These are phyloP conservation scores for Candida namnaoensis DNA, from an alignment of 805 yeast genomes.

Conservation along the genomic window DNA sequence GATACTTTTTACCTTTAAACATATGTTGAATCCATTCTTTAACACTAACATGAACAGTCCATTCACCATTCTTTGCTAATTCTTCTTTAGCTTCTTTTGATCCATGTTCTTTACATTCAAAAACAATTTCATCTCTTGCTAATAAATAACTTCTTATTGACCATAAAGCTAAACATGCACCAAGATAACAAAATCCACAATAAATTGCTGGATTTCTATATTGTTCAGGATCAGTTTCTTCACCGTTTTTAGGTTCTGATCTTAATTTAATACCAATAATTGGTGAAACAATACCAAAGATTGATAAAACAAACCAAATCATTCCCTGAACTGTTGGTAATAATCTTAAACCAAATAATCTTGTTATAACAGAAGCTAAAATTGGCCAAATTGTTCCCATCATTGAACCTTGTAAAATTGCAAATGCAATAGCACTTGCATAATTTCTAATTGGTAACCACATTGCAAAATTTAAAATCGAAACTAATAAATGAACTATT, in stretches of 20 bases:
- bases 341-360: slow-evolving; percentile 45
- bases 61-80: slow-evolving; percentile 8
- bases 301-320: slow-evolving; percentile 45
- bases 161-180: slow-evolving; percentile 31
- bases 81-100: slow-evolving; percentile 22
- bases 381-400: slow-evolving; percentile 61
- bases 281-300: slow-evolving; percentile 47
- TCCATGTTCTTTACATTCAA: slow-evolving; percentile 12
- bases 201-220: slow-evolving; percentile 48
- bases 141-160: slow-evolving; percentile 47
- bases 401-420: slow-evolving; percentile 40
- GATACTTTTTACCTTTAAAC: too few relatives aligned
- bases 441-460: slow-evolving; percentile 51
- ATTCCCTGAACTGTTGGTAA: slow-evolving; percentile 40
- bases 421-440: slow-evolving; percentile 46
- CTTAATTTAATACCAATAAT: slow-evolving; percentile 49
- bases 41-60: slow-evolving; percentile 9
- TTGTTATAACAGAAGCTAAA: slow-evolving; percentile 39
- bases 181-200: slow-evolving; percentile 47
- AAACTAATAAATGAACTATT: slow-evolving; percentile 27
- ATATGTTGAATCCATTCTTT: background rate
- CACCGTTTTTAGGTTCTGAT: slow-evolving; percentile 17
- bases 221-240: slow-evolving; percentile 29
- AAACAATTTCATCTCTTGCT: slow-evolving; percentile 33
- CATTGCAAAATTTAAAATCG: slow-evolving; percentile 36